Evolutionary conservation across 2,329 filamentous ascomycete genomes (phyloP), one percentile per base, ranked within the genome.

Genomic region (Cytospora piceae): DNA sequence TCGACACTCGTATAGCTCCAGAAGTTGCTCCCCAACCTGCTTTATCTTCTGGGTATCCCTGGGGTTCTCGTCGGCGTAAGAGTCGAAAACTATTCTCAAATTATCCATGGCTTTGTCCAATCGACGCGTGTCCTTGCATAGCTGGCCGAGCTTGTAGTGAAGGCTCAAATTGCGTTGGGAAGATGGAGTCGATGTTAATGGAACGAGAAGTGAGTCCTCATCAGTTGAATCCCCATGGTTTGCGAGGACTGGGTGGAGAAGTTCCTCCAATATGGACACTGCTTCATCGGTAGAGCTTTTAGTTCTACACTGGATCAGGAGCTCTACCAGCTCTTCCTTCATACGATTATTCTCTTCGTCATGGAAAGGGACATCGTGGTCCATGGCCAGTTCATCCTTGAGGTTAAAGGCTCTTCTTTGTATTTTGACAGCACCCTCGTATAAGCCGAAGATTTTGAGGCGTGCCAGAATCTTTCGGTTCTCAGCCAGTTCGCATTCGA

Each of bases 121-220:
- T 22, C 49, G 61, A 7, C 22, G 4, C 15, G 34, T 64, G 2
- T 64, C 61, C 57, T 67, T 67, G 57, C 53, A 67, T 5, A 61
- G 57, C n/a, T 53, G 27, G 12, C 61, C 65, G 6, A 67, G 24
- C 15, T 64, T 64, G 11, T 39, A 51, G n/a, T 60, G 65, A 4
- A 67, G 34, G 22, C 32, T 42, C 7, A 60, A 5, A 8, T n/a
- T 20, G 22, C 27, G 37, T 3, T 52, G 39, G 1, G 17, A 20
- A 8, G 32, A 22, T 3, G n/a, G 11, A 20, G n/a, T 11, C 3
- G 56, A 22, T 1, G 6, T 4, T 0, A 31, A 46, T 1, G n/a
- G 27, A 0, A 22, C 20, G 9, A 31, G 39, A 0, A 24, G 12
- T 15, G 20, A 27, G 4, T 58, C 17, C 7, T 11, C 1, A 3